These are phyloP conservation scores for Sclerospora graminicola DNA, from an alignment of 352 stramenopile genomes.

Conservation along the genomic window DNA sequence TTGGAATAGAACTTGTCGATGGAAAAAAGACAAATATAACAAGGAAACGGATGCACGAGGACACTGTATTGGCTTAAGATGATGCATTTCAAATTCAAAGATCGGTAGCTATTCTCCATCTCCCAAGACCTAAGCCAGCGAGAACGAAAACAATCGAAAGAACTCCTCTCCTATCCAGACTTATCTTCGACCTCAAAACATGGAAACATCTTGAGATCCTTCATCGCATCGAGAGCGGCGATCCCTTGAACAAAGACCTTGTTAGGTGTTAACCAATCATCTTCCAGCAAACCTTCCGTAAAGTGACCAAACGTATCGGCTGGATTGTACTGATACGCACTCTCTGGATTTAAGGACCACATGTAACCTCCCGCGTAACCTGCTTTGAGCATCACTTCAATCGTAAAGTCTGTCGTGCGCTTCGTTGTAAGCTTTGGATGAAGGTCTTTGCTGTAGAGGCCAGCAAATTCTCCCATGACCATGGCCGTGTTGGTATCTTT, in stretches of 20 bases:
- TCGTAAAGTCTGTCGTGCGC: constrained; percentile 56
- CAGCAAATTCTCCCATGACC: constrained; percentile 58
- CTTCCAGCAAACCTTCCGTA: constrained; percentile 48
- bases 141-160: constrained; percentile 14
- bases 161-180: constrained; percentile 9
- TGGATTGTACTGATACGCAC: constrained; percentile 66
- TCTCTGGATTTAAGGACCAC: constrained; percentile 73
- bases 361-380: constrained; percentile 61
- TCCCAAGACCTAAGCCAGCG: constrained; percentile 9
- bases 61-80: too few relatives aligned
- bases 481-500: constrained; percentile 34
- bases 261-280: constrained; percentile 67
- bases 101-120: constrained; percentile 3
- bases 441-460: constrained; percentile 47
- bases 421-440: constrained; percentile 46
- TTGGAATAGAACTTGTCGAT: too few relatives aligned
- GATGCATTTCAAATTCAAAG: constrained; percentile 19
- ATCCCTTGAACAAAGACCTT: constrained; percentile 50
- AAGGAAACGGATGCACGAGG: background rate
- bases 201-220: constrained; percentile 55
- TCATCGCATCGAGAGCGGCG: constrained; percentile 34
- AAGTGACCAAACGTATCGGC: constrained; percentile 49
- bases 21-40: too few relatives aligned
- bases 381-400: constrained; percentile 44
- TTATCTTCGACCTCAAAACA: constrained; percentile 29